Conservation (phyloP, 75 land plant genomes). For the Adiantum capillusveneris region DNA sequence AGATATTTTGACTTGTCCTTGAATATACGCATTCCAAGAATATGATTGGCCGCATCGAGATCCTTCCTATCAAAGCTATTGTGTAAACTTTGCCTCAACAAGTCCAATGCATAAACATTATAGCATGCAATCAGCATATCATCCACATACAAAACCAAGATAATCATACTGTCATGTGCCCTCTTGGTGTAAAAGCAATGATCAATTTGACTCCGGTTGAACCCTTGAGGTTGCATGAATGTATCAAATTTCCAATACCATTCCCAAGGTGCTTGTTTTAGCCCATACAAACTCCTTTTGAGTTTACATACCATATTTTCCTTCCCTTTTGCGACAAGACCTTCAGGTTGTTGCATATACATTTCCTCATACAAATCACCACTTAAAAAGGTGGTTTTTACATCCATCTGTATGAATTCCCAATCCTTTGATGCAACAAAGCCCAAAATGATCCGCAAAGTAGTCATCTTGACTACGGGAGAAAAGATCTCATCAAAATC, state of each 20-base stretch:
- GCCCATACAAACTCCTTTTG: not conserved
- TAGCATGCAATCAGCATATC: too few relatives aligned
- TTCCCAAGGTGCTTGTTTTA: not conserved
- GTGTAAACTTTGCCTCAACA: too few relatives aligned
- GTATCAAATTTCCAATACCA: not conserved
- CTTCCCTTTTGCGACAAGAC: not conserved
- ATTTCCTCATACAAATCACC: constrained; percentile 10
- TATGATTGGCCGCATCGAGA: too few relatives aligned
- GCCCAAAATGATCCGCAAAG: constrained; percentile 14
- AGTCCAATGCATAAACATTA: too few relatives aligned
- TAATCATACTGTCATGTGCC: not conserved
- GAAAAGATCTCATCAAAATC: constrained; percentile 20
- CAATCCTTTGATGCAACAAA: constrained; percentile 10
- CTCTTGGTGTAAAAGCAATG: not conserved
- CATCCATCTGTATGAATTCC: constrained; percentile 16
- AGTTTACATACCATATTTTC: not conserved
- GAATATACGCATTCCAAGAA: too few relatives aligned
- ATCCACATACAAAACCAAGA: constrained; percentile 27
- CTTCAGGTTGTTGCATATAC: constrained; percentile 14
- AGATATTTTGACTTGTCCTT: too few relatives aligned
- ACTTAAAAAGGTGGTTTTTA: constrained; percentile 10
- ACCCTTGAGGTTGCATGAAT: not conserved
- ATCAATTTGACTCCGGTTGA: not conserved
- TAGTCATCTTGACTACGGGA: constrained; percentile 6
- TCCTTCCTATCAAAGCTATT: too few relatives aligned